These are phyloP conservation scores for Didymella keratinophila DNA, from an alignment of 2,329 filamentous ascomycete species.

Conservation along the genomic window DNA sequence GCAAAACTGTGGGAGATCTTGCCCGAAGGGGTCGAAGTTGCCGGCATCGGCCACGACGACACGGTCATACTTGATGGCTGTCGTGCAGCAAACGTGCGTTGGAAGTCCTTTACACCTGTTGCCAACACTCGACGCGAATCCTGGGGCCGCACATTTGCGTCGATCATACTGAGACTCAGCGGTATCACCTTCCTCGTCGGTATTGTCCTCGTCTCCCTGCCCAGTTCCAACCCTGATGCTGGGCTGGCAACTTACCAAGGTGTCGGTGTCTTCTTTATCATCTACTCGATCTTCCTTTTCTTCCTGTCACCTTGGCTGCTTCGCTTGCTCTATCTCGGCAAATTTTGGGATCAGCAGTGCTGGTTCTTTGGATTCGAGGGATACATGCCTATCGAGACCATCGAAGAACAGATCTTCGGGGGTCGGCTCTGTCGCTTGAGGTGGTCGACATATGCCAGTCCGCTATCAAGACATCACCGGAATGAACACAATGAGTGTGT, in stretches of 20 bases:
- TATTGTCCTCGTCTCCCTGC: constrained; percentile 22
- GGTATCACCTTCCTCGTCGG: constrained; percentile 30
- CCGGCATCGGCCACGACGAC: constrained; percentile 52
- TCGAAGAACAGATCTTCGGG: constrained; percentile 53
- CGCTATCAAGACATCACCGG: constrained; percentile 45
- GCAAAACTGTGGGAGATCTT: constrained; percentile 57
- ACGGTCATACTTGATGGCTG: constrained; percentile 56
- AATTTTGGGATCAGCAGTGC: constrained; percentile 53
- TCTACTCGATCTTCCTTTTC: constrained; percentile 41
- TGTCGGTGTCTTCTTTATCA: constrained; percentile 29
- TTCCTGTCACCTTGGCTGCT: constrained; percentile 47
- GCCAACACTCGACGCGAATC: constrained; percentile 36
- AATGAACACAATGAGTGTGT: constrained; percentile 43
- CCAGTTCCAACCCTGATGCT: neutral
- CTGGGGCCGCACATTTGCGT: constrained; percentile 38
- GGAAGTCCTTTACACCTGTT: constrained; percentile 53
- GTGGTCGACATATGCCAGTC: constrained; percentile 47
- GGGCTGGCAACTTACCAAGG: neutral
- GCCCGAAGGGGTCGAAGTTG: constrained; percentile 51
- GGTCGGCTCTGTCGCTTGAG: constrained; percentile 45
- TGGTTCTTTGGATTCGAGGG: constrained; percentile 57
- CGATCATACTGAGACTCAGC: constrained; percentile 28
- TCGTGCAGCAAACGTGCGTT: constrained; percentile 53
- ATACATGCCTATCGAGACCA: constrained; percentile 49
- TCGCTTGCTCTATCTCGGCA: constrained; percentile 50